Base-by-base conservation (phyloP, 2,329 filamentous ascomycete genomes). In the Colletotrichum sidae region DNA sequence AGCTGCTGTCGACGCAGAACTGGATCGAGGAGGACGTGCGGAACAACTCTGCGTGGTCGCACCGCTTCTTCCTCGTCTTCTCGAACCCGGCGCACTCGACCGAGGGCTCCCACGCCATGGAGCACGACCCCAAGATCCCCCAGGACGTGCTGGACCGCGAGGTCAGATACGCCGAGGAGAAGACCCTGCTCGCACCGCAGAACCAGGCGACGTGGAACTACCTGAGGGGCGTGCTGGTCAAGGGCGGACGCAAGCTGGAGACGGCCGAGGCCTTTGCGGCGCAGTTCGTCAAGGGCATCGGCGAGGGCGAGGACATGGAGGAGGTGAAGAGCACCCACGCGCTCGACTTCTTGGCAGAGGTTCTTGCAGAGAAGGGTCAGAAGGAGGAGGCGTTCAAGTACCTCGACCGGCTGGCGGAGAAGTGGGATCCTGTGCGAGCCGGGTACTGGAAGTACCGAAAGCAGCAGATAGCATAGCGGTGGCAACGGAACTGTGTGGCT, bases 41-140 rank as follows among this genome's bases (percentile, higher is more conserved):
- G 73, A 99, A 99, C 81, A 99, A 99, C 78, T 96, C 92, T 49
- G 96, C 95, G 13, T 99, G 96, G 96, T 96, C 95, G 70, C 95
- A 99, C 82, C 90, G 96, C 55, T 98, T 96, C 84, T 97, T 95
- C 77, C 77, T 98, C n/a, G 88, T 95, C 15, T 97, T 97, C 70
- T 86, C 86, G 75, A 82, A 85, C 82, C 90, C 84, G 17, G 80
- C 71, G 1, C 72, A 80, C 33, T 79, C 81, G 11, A 88, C 85
- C 0, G 72, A 78, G 4, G 80, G 75, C n/a, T 75, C 76, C 8
- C 80, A 80, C 35, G 82, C 86, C 2, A 86, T 84, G 1, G 81
- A 83, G 61, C 74, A 78, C 60, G 88, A 90, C 70, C 78, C 82
- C 4, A 77, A 83, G 52, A 82, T 93, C 3, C 88, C 91, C 1